phyloP scores from a whole-genome alignment of 1,139 yeast species.

The Pichia sp. region DNA sequence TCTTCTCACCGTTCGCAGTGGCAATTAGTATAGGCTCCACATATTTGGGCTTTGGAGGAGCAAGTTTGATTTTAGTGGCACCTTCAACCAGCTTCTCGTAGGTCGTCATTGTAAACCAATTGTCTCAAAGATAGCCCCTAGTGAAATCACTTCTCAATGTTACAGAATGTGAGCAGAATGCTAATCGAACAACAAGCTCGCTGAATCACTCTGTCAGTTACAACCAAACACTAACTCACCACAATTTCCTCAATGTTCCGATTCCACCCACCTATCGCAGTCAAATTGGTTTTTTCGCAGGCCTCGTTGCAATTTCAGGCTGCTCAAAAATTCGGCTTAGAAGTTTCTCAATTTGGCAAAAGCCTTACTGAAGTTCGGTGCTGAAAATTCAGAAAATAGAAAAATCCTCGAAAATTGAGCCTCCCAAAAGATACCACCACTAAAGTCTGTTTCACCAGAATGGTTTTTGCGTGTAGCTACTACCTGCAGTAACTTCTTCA shows the following conservation, averaged over 20 bases:
- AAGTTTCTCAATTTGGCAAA: too few relatives aligned
- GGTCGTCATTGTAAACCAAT: constrained; percentile 33
- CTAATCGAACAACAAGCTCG: background rate
- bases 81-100: constrained; percentile 56
- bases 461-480: constrained; percentile 4
- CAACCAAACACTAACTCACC: too few relatives aligned
- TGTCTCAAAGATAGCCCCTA: background rate
- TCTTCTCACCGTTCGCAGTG: constrained; percentile 41
- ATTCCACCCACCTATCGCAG: too few relatives aligned
- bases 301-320: too few relatives aligned
- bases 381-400: too few relatives aligned
- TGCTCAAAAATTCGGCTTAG: too few relatives aligned
- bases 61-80: constrained; percentile 69
- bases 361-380: too few relatives aligned
- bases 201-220: background rate
- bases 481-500: background rate
- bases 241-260: too few relatives aligned
- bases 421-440: background rate
- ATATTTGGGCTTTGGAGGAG: constrained; percentile 97
- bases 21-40: constrained; percentile 87
- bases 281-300: too few relatives aligned
- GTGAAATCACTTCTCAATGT: background rate
- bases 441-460: constrained; percentile 4
- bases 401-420: too few relatives aligned
- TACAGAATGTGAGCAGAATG: background rate